Conservation (phyloP, 768 basidiomycete genomes). For the Suillus spraguei region DNA sequence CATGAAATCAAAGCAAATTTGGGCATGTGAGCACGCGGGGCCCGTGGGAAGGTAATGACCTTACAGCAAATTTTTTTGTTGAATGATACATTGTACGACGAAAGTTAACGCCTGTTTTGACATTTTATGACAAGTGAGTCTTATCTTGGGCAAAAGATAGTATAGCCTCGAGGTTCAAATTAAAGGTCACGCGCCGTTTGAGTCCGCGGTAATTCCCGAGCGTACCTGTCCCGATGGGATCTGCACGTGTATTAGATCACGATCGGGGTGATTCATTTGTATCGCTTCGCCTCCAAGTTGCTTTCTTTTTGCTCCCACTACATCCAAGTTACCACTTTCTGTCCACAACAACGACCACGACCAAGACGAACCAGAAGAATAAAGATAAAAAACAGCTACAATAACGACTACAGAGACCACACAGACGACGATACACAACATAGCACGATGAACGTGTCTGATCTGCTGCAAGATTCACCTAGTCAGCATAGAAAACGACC, state of each 20-base stretch:
- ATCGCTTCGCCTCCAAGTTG: constrained; percentile 7
- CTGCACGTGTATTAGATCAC: constrained; percentile 11
- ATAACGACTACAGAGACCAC: neutral
- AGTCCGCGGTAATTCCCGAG: neutral
- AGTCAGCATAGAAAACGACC: constrained; percentile 51
- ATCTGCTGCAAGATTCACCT: constrained; percentile 69
- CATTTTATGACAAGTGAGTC: no score
- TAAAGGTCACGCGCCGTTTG: constrained; percentile 5
- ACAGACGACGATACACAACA: neutral
- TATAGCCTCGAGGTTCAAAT: neutral
- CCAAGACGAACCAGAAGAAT: neutral
- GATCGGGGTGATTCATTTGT: constrained; percentile 12
- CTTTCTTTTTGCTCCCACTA: constrained; percentile 11
- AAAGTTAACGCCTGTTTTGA: no score
- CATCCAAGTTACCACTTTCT: neutral
- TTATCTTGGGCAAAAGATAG: no score
- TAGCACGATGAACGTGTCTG: constrained; percentile 63
- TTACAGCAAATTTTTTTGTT: no score
- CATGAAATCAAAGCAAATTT: no score
- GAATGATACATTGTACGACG: no score
- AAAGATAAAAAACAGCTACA: neutral
- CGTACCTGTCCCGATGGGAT: constrained; percentile 6
- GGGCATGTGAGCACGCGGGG: neutral
- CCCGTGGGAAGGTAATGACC: neutral
- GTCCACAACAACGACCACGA: neutral